Percentiles rank a stretch among this genome's conserved stretches.
phyloP scores from a whole-genome alignment of 345 rosid species.

The Euclidium syriacum region DNA sequence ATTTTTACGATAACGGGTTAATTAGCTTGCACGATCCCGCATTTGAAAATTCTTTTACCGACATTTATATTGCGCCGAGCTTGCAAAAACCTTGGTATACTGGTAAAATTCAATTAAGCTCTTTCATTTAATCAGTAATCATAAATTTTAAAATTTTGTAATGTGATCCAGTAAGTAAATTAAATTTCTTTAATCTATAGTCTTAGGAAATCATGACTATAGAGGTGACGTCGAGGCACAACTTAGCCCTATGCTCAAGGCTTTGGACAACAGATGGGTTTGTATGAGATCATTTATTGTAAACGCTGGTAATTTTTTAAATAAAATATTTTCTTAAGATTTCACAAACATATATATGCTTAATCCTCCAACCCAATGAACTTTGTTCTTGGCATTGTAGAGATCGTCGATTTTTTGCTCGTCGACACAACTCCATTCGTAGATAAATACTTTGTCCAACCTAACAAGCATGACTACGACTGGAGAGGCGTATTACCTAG shows the following conservation, averaged over 20 bases:
- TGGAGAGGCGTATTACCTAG: slow-evolving; percentile 57
- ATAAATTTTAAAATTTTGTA: neutral
- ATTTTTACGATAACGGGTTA: slow-evolving; percentile 45
- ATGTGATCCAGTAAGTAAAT: neutral
- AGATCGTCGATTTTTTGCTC: slow-evolving; percentile 47
- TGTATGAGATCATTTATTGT: slow-evolving; percentile 47
- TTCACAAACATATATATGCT: neutral
- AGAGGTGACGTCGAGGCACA: slow-evolving; percentile 55
- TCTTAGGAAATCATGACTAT: slow-evolving; percentile 56
- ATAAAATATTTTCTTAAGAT: neutral
- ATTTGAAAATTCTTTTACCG: slow-evolving; percentile 33
- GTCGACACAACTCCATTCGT: slow-evolving; percentile 63
- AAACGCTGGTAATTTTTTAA: slow-evolving; percentile 33
- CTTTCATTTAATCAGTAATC: neutral
- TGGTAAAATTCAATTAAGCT: slow-evolving; percentile 18
- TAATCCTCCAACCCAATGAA: neutral
- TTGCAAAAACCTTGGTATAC: slow-evolving; percentile 43
- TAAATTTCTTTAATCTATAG: slow-evolving; percentile 13
- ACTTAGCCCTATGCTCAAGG: slow-evolving; percentile 36
- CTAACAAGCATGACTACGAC: slow-evolving; percentile 42
- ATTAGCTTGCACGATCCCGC: slow-evolving; percentile 30
- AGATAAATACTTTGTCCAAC: slow-evolving; percentile 42
- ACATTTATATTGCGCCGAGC: slow-evolving; percentile 35
- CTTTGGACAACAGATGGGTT: slow-evolving; percentile 43
- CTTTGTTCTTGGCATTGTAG: slow-evolving; percentile 12